phyloP scores from a whole-genome alignment of 2,329 filamentous ascomycete species.

The Chaetomium globosum region DNA sequence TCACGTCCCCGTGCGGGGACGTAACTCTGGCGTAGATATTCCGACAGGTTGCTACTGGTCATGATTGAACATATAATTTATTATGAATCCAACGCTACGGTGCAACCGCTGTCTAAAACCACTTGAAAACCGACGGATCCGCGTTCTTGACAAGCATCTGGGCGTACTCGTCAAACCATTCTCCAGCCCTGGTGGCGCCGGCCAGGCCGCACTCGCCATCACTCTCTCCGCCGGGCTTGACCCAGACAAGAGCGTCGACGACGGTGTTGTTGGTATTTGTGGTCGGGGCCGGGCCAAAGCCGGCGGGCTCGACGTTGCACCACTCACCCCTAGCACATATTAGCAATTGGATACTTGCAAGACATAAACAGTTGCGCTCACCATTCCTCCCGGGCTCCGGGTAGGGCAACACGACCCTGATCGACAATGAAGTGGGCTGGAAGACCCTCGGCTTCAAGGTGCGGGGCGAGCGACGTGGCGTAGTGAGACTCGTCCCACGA shows the following conservation, averaged over 20 bases:
- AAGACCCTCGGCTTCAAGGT: conserved; percentile 45
- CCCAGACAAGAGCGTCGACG: conserved; percentile 50
- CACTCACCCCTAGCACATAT: conserved; percentile 42
- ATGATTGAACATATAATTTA: not conserved
- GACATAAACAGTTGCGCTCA: conserved; percentile 7
- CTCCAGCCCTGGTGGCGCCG: conserved; percentile 45
- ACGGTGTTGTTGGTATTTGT: conserved; percentile 43
- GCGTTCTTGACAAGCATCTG: conserved; percentile 48
- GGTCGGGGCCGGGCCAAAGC: conserved; percentile 45
- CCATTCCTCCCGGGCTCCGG: conserved; percentile 45
- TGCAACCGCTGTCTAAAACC: conserved; percentile 10
- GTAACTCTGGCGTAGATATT: no score
- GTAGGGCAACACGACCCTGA: conserved; percentile 47
- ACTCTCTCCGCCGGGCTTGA: conserved; percentile 51
- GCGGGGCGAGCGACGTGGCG: conserved; percentile 44
- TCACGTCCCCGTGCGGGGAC: no score
- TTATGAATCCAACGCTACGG: not conserved
- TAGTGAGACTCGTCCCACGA: conserved; percentile 49
- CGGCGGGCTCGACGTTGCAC: conserved; percentile 49
- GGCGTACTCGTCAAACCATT: conserved; percentile 49
- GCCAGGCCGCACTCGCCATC: conserved; percentile 47
- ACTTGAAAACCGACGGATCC: conserved; percentile 33
- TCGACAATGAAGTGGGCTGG: conserved; percentile 51
- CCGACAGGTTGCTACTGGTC: no score
- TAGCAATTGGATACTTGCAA: not conserved